These are phyloP conservation scores for Sphaerosporella brunnea DNA, from an alignment of 495 filamentous ascomycete species.

Conservation along the genomic window DNA sequence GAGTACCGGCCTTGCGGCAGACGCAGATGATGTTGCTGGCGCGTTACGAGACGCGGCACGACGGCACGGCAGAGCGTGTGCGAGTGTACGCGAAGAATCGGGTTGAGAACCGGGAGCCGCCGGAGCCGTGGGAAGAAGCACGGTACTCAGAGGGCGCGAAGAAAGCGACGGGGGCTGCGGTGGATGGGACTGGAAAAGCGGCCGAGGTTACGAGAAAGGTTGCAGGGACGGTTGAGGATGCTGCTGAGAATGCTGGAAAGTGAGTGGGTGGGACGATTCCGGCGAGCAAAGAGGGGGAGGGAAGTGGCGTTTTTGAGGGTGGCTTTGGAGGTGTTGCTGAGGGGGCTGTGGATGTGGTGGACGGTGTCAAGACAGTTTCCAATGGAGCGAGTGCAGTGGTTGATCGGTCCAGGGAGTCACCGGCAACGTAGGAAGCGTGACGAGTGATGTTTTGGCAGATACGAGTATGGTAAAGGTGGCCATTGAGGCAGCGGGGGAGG, in stretches of 20 bases:
- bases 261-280: conserved; percentile 13
- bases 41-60: conserved; percentile 5
- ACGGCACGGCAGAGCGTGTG: not conserved
- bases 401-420: conserved; percentile 5
- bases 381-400: conserved; percentile 13
- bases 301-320: conserved; percentile 9
- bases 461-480: conserved; percentile 17
- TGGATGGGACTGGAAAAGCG: conserved; percentile 7
- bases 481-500: conserved; percentile 12
- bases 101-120: conserved; percentile 1
- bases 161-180: not conserved
- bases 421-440: conserved; percentile 7
- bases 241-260: conserved; percentile 9
- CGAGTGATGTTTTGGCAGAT: conserved; percentile 3
- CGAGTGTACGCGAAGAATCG: not conserved
- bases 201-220: conserved; percentile 10
- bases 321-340: conserved; percentile 5
- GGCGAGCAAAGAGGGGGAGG: not conserved
- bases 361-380: conserved; percentile 2
- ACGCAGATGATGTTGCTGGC: conserved; percentile 12
- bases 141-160: conserved; percentile 6
- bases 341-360: conserved; percentile 1
- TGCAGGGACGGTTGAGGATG: conserved; percentile 8
- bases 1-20: conserved; percentile 6
- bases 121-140: conserved; percentile 9